phyloP scores from a whole-genome alignment of 163 green algal species.

The Scenedesmus sp. region DNA sequence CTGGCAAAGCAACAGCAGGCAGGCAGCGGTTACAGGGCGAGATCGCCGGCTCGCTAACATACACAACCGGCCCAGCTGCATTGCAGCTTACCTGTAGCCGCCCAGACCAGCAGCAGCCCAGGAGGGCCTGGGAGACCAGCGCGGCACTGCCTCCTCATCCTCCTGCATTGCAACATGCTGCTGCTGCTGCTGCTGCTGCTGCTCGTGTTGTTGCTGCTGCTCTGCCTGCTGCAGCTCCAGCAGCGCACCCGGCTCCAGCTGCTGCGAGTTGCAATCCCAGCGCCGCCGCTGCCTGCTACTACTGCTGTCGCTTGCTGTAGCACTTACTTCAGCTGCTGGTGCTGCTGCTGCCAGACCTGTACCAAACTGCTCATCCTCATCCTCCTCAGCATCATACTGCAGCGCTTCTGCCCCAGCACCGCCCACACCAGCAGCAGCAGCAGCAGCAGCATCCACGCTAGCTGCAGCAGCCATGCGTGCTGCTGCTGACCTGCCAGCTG shows the following conservation, averaged over 20 bases:
- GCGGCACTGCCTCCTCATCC: neutral
- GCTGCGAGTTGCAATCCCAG: neutral
- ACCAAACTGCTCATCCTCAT: neutral
- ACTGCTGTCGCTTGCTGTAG: neutral
- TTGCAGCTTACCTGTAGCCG: constrained; percentile 28
- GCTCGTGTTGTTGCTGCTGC: neutral
- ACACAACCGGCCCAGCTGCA: neutral
- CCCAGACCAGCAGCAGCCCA: constrained; percentile 34
- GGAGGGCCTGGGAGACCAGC: neutral
- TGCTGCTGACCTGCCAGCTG: neutral
- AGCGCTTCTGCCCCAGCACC: neutral
- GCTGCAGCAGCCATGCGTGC: neutral
- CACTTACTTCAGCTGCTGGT: neutral
- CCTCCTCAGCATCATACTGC: neutral
- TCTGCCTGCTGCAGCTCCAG: neutral
- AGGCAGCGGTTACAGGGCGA: too few species aligned
- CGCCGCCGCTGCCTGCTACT: neutral
- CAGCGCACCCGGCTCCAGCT: neutral
- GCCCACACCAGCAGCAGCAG: neutral
- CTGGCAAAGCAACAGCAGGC: too few species aligned
- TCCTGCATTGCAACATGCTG: neutral
- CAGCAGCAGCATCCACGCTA: neutral
- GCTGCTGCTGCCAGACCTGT: neutral
- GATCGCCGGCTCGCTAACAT: too few species aligned
- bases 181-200: neutral